Conservation (phyloP, 2,329 filamentous ascomycete species). For the Sarocladium oryzae region DNA sequence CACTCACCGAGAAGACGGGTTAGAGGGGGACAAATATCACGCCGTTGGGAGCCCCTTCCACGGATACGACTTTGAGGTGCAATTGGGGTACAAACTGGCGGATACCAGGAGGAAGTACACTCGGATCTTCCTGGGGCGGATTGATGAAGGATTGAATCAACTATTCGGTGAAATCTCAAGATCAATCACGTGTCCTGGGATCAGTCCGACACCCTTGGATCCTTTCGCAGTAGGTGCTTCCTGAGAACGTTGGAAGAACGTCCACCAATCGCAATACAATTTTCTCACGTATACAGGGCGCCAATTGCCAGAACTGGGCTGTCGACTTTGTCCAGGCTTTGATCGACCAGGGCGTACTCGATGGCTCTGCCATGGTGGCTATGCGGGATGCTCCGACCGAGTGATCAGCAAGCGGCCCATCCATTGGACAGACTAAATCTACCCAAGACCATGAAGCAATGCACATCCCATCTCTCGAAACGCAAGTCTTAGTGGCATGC, state of each 20-base stretch:
- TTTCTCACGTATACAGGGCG: not conserved
- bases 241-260: not conserved
- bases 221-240: not conserved
- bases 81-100: not conserved
- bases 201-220: not conserved
- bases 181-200: not conserved
- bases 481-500: too few relatives aligned
- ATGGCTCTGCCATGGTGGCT: not conserved
- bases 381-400: not conserved
- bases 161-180: not conserved
- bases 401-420: too few relatives aligned
- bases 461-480: too few relatives aligned
- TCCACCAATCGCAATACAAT: not conserved
- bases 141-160: not conserved
- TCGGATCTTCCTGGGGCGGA: not conserved
- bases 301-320: not conserved
- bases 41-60: not conserved
- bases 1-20: not conserved
- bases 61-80: not conserved
- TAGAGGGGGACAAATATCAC: not conserved
- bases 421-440: too few relatives aligned
- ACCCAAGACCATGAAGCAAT: too few relatives aligned
- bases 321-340: not conserved
- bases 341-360: not conserved
- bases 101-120: not conserved